Evolutionary conservation across 2,329 filamentous ascomycete genomes (phyloP).

Genomic region (Phialocephala sp.): DNA sequence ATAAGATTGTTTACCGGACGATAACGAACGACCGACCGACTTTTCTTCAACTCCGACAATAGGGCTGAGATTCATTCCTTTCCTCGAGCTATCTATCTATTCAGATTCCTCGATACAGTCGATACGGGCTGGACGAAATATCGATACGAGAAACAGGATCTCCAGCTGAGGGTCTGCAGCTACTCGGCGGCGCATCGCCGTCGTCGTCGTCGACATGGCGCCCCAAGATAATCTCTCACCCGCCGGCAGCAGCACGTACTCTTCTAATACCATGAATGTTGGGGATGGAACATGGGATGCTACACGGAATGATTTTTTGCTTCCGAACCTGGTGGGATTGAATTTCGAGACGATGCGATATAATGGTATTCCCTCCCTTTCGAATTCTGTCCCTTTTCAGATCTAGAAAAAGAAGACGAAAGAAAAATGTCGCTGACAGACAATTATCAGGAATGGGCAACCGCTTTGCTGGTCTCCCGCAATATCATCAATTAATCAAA

Average conservation of each 20-base stretch:
- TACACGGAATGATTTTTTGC: conserved; percentile 74
- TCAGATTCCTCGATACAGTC: conserved; percentile 20
- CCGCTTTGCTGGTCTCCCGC: conserved; percentile 69
- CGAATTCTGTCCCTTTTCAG: conserved; percentile 20
- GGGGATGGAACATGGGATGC: conserved; percentile 87
- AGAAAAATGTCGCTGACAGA: background rate
- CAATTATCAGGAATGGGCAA: conserved; percentile 56
- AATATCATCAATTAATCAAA: conserved; percentile 73
- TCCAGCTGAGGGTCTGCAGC: conserved; percentile 9
- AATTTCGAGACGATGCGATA: conserved; percentile 85
- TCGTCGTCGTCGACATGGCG: conserved; percentile 37
- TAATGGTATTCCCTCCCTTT: conserved; percentile 66
- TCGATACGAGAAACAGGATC: background rate
- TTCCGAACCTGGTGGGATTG: conserved; percentile 77
- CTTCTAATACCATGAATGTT: conserved; percentile 75
- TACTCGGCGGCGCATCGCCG: conserved; percentile 30
- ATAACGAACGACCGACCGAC: conserved; percentile 3
- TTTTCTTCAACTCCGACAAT: background rate
- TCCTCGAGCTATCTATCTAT: background rate
- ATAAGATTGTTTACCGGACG: conserved; percentile 8
- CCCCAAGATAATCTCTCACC: conserved; percentile 47
- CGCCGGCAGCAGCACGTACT: conserved; percentile 74
- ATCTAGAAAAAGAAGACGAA: background rate
- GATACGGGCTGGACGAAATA: conserved; percentile 2
- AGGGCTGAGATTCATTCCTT: conserved; percentile 6